Evolutionary conservation across 352 stramenopile genomes (phyloP).

Genomic region (Phytopythium ostracodes): DNA sequence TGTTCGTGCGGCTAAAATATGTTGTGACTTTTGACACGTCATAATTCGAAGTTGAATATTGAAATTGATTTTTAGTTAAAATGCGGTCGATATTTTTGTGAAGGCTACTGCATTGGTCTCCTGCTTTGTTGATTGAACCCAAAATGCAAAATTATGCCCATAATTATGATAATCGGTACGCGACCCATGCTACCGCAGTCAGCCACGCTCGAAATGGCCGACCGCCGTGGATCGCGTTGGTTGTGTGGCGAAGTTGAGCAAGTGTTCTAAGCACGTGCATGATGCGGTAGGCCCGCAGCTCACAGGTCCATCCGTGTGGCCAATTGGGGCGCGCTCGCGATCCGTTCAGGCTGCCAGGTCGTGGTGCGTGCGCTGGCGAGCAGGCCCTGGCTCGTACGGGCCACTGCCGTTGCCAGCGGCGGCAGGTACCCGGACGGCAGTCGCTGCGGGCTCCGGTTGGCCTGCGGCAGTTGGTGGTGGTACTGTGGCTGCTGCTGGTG

Average conservation of each 20-base stretch:
- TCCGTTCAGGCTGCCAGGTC: constrained; percentile 23
- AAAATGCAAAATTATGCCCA: too few species aligned
- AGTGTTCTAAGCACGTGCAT: background rate
- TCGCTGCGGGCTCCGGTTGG: constrained; percentile 3
- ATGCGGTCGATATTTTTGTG: too few species aligned
- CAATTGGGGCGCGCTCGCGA: background rate
- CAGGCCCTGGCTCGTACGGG: constrained; percentile 25
- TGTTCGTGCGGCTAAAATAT: too few species aligned
- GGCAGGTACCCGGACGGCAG: constrained; percentile 21
- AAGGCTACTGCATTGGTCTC: too few species aligned
- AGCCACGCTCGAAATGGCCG: background rate
- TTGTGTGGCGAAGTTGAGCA: background rate
- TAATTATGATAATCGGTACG: background rate
- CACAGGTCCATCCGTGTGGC: constrained; percentile 5
- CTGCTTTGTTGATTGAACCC: too few species aligned
- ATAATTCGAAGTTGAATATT: too few species aligned
- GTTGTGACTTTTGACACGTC: too few species aligned
- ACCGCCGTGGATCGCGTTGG: background rate
- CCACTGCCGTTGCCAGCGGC: constrained; percentile 31
- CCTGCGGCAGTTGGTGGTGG: background rate
- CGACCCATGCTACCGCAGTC: background rate
- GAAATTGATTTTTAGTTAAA: too few species aligned
- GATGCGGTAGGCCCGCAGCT: background rate
- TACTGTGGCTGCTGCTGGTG: constrained; percentile 1
- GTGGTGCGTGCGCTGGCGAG: constrained; percentile 17